Evolutionary conservation across 2,329 filamentous ascomycete genomes (phyloP), one percentile per base, ranked within the genome.

Genomic region (Sphaerulina vaccinii): DNA sequence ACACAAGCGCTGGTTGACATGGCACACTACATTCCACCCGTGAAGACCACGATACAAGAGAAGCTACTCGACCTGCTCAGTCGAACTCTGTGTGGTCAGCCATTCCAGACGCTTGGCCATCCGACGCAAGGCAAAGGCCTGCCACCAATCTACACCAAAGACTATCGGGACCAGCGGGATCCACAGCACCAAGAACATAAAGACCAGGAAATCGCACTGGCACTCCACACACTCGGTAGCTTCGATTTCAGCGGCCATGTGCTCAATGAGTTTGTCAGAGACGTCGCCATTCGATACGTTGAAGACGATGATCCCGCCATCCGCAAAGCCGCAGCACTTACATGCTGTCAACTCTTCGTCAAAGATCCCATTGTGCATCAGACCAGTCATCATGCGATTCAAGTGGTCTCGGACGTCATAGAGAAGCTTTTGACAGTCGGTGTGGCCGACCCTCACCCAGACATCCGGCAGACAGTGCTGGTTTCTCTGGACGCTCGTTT

Each of bases 331-430:
- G 92, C 93, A 2, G 91, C 93, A 13, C 78, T 99, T 55, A 99
- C 95, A 4, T 97, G 93, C 72, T 99, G 95, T 67, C 95, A 99
- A 70, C 82, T 99, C 39, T 97, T 97, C 66, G 88, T 97, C 39
- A 86, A 90, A 62, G 95, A 99, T 68, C 93, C 93, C 0, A 97
- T 99, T 59, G 90, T 99, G 64, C 93, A 96, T 64, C 93, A 99
- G 73, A 96, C 92, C 5, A 97, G 93, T 68, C 89, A 92, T 59
- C 93, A 99, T 69, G 92, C 93, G 0, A 88, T 97, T 35, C 90
- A 96, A 68, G 93, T 99, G 22, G 95, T 99, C 39, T 89, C 92
- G 49, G 93, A 99, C 68, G 93, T 99, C 24, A 96, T 99, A 52
- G 91, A 97, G 72, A 96, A 93, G 67, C 82, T 99, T 1, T 78